Conservation (phyloP, 352 stramenopile genomes). For the Pythium pyrilobum region DNA sequence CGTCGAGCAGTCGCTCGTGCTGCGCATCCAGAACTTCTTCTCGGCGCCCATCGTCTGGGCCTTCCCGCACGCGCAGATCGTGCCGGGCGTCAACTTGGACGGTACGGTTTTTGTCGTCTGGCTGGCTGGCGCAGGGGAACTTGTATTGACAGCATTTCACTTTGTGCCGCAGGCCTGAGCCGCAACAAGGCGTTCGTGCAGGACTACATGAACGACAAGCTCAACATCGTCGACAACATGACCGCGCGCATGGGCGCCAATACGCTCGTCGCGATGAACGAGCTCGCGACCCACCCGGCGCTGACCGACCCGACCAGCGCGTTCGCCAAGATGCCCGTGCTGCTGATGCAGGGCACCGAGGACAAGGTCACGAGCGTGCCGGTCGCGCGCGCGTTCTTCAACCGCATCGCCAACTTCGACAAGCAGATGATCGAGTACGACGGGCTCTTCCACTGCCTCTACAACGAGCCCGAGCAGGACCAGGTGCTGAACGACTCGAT, state of each 20-base stretch:
- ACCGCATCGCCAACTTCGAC: constrained; percentile 37
- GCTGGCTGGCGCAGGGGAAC: background rate
- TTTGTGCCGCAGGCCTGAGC: constrained; percentile 17
- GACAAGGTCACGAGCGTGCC: constrained; percentile 44
- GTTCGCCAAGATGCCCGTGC: constrained; percentile 23
- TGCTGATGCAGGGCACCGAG: constrained; percentile 40
- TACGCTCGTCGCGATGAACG: constrained; percentile 21
- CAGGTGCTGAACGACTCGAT: constrained; percentile 40
- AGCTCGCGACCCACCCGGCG: constrained; percentile 3
- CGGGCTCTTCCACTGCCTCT: constrained; percentile 58
- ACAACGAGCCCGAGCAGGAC: constrained; percentile 53
- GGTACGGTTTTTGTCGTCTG: constrained; percentile 5
- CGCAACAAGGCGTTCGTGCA: constrained; percentile 35
- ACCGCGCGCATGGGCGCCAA: constrained; percentile 31
- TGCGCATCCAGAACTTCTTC: constrained; percentile 36
- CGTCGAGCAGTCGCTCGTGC: constrained; percentile 46
- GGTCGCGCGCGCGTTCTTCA: constrained; percentile 33
- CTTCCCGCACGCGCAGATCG: constrained; percentile 38
- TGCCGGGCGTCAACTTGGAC: constrained; percentile 51
- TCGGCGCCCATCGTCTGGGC: constrained; percentile 35
- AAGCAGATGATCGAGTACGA: constrained; percentile 63
- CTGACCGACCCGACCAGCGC: constrained; percentile 17
- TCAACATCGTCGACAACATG: constrained; percentile 48
- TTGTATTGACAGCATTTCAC: background rate
- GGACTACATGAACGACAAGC: constrained; percentile 46